phyloP scores from a whole-genome alignment of 2,329 filamentous ascomycete species.

The Cytospora piceae region DNA sequence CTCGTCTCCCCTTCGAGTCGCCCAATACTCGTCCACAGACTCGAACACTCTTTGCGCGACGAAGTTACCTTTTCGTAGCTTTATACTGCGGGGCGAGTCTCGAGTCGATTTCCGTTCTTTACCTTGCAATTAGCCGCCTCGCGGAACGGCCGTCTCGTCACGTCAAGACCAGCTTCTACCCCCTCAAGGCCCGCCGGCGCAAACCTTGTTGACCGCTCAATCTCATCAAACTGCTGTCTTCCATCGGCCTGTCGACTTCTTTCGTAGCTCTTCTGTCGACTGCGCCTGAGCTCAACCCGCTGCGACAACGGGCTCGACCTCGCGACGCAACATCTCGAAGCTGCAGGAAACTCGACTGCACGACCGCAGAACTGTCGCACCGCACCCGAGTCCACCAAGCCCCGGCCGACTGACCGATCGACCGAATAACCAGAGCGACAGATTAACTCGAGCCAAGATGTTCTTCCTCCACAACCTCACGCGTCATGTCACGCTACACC shows the following conservation, averaged over 20 bases:
- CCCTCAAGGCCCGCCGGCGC: constrained; percentile 16
- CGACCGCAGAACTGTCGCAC: not conserved
- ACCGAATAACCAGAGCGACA: not conserved
- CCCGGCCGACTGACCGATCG: not conserved
- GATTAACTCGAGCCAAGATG: constrained; percentile 59
- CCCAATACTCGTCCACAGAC: not conserved
- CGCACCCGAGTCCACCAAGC: constrained; percentile 1
- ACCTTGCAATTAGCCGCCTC: constrained; percentile 7
- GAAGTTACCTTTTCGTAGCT: not conserved
- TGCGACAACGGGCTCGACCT: constrained; percentile 4
- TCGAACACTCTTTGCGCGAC: not conserved
- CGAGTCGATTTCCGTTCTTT: constrained; percentile 12
- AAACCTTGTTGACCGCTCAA: not conserved
- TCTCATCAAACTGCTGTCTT: not conserved
- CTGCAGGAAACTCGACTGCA: constrained; percentile 1
- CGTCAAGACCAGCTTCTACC: constrained; percentile 1
- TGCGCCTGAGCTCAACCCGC: not conserved
- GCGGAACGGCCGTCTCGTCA: constrained; percentile 12
- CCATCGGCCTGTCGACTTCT: not conserved
- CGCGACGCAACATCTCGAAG: not conserved
- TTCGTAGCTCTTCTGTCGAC: not conserved
- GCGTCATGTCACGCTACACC: constrained; percentile 91
- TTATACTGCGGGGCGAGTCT: not conserved
- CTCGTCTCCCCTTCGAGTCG: not conserved
- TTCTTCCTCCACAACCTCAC: constrained; percentile 99